Evolutionary conservation across 352 stramenopile genomes (phyloP).

Genomic region (Pythium aphanidermatum): DNA sequence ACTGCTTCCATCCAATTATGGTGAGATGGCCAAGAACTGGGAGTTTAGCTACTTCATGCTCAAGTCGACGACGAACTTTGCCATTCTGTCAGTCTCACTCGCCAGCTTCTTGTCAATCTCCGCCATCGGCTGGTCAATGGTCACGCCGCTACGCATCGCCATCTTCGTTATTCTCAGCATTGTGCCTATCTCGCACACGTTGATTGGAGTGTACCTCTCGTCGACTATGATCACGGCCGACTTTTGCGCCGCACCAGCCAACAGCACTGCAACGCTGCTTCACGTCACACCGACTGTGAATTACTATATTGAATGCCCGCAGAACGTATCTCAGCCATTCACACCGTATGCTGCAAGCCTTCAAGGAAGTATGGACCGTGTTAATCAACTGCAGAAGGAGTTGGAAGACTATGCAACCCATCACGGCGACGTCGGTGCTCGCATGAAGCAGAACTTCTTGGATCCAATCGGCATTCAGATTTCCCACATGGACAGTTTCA

Average conservation of each 20-base stretch:
- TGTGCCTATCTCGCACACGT: slow-evolving; percentile 71
- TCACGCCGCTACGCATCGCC: slow-evolving; percentile 60
- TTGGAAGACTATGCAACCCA: slow-evolving; percentile 43
- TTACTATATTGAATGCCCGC: slow-evolving; percentile 63
- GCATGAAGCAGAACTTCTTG: slow-evolving; percentile 70
- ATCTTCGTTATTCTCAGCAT: slow-evolving; percentile 73
- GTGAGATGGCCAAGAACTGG: slow-evolving; percentile 47
- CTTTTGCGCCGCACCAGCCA: slow-evolving; percentile 65
- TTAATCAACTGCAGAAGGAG: slow-evolving; percentile 35
- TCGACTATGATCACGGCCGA: slow-evolving; percentile 78
- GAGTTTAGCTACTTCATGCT: slow-evolving; percentile 75
- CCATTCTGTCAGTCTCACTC: slow-evolving; percentile 66
- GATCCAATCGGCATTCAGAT: slow-evolving; percentile 60
- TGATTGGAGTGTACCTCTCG: slow-evolving; percentile 73
- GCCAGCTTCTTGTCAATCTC: slow-evolving; percentile 76
- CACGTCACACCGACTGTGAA: slow-evolving; percentile 34
- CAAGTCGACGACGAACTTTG: slow-evolving; percentile 72
- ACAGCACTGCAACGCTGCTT: slow-evolving; percentile 56
- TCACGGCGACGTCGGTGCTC: slow-evolving; percentile 40
- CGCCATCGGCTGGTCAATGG: slow-evolving; percentile 77
- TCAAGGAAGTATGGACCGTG: slow-evolving; percentile 21
- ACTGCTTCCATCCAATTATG: slow-evolving; percentile 57
- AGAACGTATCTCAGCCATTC: slow-evolving; percentile 51
- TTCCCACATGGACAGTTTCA: slow-evolving; percentile 16
- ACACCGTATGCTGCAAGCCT: slow-evolving; percentile 24